Evolutionary conservation across 306 rosid genomes (phyloP), one percentile per base, ranked within the genome.

Genomic region (Vicia faba): DNA sequence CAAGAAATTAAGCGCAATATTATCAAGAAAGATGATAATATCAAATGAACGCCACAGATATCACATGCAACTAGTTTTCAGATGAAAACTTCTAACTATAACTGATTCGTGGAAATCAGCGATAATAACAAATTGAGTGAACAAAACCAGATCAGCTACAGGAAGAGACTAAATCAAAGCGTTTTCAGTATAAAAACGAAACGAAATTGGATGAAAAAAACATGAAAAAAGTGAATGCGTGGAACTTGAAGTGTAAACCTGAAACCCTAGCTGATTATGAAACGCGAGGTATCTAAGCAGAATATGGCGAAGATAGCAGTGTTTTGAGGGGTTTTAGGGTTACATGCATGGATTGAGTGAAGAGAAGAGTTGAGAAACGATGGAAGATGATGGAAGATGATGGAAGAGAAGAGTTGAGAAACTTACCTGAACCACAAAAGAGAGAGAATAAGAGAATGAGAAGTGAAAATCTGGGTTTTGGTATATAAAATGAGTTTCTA

Each of bases 201-300:
- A 60, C 39, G 9, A 46, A 63, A 61, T 38, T 61, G 8, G 10
- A 53, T n/a, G n/a, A n/a, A n/a, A n/a, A n/a, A n/a, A n/a, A n/a
- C 20, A 54, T 20, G 58, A 20, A 36, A 7, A 28, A 50, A 48
- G 41, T n/a, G 16, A 33, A 38, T 61, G 35, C 43, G 4, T 26
- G 0, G 61, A 55, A 55, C 11, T 12, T 13, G 61, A 55, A 49
- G 25, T 31, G 62, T 11, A 46, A 76, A 44, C 71, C 84, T 82
- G 79, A 78, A 88, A 84, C 87, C 87, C 92, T 84, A 74, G 74
- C 61, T 7, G 43, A 29, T 40, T 7, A 31, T 58, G 25, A 51
- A 51, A 51, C 57, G 57, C 57, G 23, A 4, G 29, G 57, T 51
- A 4, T 0, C 3, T 51, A 10, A 0, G 14, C 28, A 20, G 13